Evolutionary conservation across 192 early-diverging fungal genomes (phyloP), one percentile per base, ranked within the genome.

Genomic region (Umbelopsis ramanniana): DNA sequence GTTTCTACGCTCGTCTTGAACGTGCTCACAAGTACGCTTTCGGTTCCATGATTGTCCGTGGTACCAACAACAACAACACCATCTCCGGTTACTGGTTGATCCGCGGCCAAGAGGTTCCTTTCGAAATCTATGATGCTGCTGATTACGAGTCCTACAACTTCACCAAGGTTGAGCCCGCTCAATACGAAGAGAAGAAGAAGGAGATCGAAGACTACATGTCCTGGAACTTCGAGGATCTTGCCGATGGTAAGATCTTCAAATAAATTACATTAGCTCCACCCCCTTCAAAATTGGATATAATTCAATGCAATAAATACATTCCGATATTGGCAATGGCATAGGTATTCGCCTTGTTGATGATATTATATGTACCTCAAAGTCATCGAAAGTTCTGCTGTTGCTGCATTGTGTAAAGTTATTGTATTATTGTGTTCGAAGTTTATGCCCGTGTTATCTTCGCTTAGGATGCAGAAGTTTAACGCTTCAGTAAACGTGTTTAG

Each of bases 11-110:
- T 83, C 94, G 96, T 84, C 84, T 98, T 72, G 96, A 97, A 83
- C 81, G 87, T 48, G 93, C 93, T 70, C 90, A 92, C 81, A 98
- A 98, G 89, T 98, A 96, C 82, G 94, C 94, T 69, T 98, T 98
- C 80, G 96, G 94, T 69, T 87, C 84, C 73, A 83, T 98, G 76
- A 74, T 94, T 23, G 91, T 93, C 48, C 81, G 93, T 74, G 96
- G 96, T 72, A 83, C 88, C 78, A 88, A 95, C 80, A 86, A 91
- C 84, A 86, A 92, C 76, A 97, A 94, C 91, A 82, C 85, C 82
- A 97, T 98, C 87, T 83, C 89, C 74, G 96, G 96, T 81, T 94
- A 94, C 93, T 98, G 96, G 84, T 90, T 98, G 26, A 88, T 96
- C 83, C 93, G 95, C 80, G 96, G 96, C 48, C 80, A 88, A 76